Evolutionary conservation across 768 basidiomycete species (phyloP), one percentile per base, ranked within the genome.

Genomic region (Rhodotorula toruloides): DNA sequence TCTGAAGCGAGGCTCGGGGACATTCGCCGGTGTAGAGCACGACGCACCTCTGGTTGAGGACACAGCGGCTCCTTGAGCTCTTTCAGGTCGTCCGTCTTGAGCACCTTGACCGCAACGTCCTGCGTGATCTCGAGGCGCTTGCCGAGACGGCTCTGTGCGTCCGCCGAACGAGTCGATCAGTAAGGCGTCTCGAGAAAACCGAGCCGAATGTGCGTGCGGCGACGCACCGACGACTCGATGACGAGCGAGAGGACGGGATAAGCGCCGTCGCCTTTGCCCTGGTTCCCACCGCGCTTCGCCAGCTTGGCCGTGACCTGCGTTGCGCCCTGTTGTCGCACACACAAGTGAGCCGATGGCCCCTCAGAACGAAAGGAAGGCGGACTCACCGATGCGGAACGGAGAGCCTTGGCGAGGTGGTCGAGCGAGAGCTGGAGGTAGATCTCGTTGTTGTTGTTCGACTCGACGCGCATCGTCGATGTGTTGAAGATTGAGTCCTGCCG

Each of bases 371-470:
- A 47, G 49, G 29, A 13, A n/a, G 0, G 36, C 3, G 46, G 56
- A 34, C 82, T n/a, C 32, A 64, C 68, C 16, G 49, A 32, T 19
- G 68, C 67, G 2, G 56, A 65, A 37, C 58, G 66, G 48, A 93
- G 81, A 0, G 88, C 88, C 0, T 83, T 83, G 17, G 88, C 81
- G 4, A 93, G 82, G 0, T 89, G 85, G 62, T 90, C 90, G 10
- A 87, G 82, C 4, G 84, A 81, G 34, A 92, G 78, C n/a, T 82
- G 78, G 72, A 91, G 78, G 6, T 86, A 86, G 67, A 93, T 92
- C 72, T 86, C 85, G 77, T 93, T 91, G 39, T 84, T 79, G 5
- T 88, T 83, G 73, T 91, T 91, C 29, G 90, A 91, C 74, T 91
- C 87, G 73, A 93, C 90, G 49, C 89, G 86, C 76, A 91, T 90